Conservation (phyloP, 768 basidiomycete genomes). For the Cantharellus cinnabarinus region DNA sequence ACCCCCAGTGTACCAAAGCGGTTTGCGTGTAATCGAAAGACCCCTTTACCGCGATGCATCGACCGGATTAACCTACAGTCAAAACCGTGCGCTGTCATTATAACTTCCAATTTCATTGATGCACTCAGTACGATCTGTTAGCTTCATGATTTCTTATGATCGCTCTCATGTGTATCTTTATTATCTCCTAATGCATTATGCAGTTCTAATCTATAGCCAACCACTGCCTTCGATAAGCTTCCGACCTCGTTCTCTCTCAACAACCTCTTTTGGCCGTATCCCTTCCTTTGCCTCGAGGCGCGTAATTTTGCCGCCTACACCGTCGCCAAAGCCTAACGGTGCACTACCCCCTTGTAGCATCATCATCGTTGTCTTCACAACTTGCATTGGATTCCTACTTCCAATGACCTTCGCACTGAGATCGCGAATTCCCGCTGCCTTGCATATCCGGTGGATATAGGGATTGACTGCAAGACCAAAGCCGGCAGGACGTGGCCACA, state of each 20-base stretch:
- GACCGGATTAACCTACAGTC: conserved; percentile 40
- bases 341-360: conserved; percentile 73
- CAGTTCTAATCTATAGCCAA: conserved; percentile 11
- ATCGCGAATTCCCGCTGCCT: conserved; percentile 90
- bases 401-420: conserved; percentile 91
- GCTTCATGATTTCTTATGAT: neutral
- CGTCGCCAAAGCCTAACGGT: conserved; percentile 64
- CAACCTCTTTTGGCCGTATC: conserved; percentile 39
- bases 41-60: conserved; percentile 34
- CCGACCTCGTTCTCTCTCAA: conserved; percentile 71
- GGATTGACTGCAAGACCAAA: conserved; percentile 87
- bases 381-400: conserved; percentile 65
- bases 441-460: conserved; percentile 66
- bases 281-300: conserved; percentile 60
- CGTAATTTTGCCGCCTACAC: conserved; percentile 49
- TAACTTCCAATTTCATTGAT: conserved; percentile 17
- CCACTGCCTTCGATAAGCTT: conserved; percentile 48
- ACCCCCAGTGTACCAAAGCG: conserved; percentile 20
- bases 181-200: neutral
- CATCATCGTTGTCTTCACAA: conserved; percentile 67
- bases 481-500: conserved; percentile 70
- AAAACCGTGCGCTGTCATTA: conserved; percentile 70
- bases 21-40: too few species aligned
- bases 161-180: neutral
- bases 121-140: neutral